These are phyloP conservation scores for Dipteronia sinensis DNA, from an alignment of 345 rosid species.

Conservation along the genomic window DNA sequence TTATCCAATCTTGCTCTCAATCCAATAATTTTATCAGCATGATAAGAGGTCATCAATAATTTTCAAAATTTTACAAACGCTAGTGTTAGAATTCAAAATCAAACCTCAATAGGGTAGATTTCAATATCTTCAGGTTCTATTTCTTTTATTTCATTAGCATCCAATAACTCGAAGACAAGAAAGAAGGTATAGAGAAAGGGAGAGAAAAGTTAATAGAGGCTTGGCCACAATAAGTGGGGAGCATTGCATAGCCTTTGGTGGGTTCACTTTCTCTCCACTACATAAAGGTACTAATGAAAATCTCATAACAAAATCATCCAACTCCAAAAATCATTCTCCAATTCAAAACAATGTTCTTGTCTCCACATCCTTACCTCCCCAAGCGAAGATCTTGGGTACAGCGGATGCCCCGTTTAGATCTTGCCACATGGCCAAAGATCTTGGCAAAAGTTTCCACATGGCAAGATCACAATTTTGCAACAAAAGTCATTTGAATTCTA, in stretches of 20 bases:
- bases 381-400: too few relatives aligned
- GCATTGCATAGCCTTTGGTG: not conserved
- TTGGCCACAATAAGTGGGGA: not conserved
- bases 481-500: too few relatives aligned
- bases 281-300: conserved; percentile 21
- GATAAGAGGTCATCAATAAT: too few relatives aligned
- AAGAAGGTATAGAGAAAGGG: conserved; percentile 3
- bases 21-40: too few relatives aligned
- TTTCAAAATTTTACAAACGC: too few relatives aligned
- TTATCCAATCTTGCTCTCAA: too few relatives aligned
- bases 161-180: conserved; percentile 35
- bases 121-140: not conserved
- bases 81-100: not conserved
- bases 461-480: too few relatives aligned
- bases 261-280: conserved; percentile 31
- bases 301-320: conserved; percentile 13
- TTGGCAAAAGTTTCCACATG: too few relatives aligned
- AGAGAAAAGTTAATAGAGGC: not conserved
- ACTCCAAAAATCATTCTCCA: conserved; percentile 27
- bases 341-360: conserved; percentile 21
- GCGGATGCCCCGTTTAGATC: too few relatives aligned
- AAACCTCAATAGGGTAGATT: not conserved
- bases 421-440: too few relatives aligned
- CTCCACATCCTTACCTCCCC: not conserved
- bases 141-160: conserved; percentile 29